Conservation (phyloP, 2,329 filamentous ascomycete species). For the Calonectria hongkongensis region DNA sequence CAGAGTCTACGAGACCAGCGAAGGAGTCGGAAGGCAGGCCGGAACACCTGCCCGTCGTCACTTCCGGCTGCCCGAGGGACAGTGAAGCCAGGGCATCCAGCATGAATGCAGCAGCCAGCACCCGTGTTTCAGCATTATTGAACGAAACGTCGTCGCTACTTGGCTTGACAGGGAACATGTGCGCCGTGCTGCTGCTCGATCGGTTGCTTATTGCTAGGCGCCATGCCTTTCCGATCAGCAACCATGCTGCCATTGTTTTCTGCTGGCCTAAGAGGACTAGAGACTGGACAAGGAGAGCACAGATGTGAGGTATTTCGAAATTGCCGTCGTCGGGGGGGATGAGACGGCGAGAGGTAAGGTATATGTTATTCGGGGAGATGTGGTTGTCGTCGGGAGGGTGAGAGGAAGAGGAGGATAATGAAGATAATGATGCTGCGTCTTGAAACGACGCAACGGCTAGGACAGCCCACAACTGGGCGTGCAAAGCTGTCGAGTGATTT, state of each 20-base stretch:
- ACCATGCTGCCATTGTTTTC: slow-evolving; percentile 76
- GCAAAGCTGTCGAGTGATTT: slow-evolving; percentile 59
- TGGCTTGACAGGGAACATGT: slow-evolving; percentile 48
- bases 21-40: slow-evolving; percentile 43
- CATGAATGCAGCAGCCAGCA: slow-evolving; percentile 74
- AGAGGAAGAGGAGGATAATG: slow-evolving; percentile 1
- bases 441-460: slow-evolving; percentile 76
- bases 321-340: slow-evolving; percentile 69
- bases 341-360: slow-evolving; percentile 68
- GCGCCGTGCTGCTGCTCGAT: slow-evolving; percentile 32
- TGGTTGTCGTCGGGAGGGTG: slow-evolving; percentile 14
- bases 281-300: slow-evolving; percentile 72
- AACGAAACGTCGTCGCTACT: slow-evolving; percentile 36
- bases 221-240: slow-evolving; percentile 79
- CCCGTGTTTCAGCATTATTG: slow-evolving; percentile 47
- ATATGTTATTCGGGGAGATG: slow-evolving; percentile 63
- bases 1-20: slow-evolving; percentile 38
- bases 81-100: slow-evolving; percentile 76
- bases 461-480: slow-evolving; percentile 77
- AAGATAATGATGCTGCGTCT: slow-evolving; percentile 57
- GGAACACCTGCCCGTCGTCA: slow-evolving; percentile 47
- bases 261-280: slow-evolving; percentile 78
- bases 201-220: slow-evolving; percentile 61
- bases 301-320: slow-evolving; percentile 64
- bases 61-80: slow-evolving; percentile 64